These are phyloP conservation scores for Mikania micrantha DNA, from an alignment of 129 eudicot species.

Conservation along the genomic window DNA sequence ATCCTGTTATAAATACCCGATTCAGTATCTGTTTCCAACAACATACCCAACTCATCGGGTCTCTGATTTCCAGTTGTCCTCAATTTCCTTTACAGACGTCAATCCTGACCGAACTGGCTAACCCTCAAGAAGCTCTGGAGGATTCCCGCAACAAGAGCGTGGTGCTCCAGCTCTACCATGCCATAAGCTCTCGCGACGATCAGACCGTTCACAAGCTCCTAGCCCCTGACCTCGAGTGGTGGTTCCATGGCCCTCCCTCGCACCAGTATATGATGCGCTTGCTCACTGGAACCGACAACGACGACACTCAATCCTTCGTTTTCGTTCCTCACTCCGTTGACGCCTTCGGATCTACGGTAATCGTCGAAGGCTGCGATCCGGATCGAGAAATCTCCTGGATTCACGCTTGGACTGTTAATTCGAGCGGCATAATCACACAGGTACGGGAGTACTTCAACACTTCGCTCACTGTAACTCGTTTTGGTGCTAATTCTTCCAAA, in stretches of 20 bases:
- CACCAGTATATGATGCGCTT: constrained; percentile 96
- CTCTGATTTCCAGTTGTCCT: not conserved
- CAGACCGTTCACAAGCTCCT: constrained; percentile 56
- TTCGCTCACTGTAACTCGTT: constrained; percentile 62
- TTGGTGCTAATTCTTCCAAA: constrained; percentile 20
- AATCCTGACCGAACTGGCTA: constrained; percentile 63
- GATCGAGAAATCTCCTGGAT: constrained; percentile 68
- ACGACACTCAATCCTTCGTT: constrained; percentile 25
- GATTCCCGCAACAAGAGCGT: constrained; percentile 57
- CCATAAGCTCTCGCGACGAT: constrained; percentile 84
- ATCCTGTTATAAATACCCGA: constrained; percentile 19
- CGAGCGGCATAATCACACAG: constrained; percentile 82
- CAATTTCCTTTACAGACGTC: not conserved
- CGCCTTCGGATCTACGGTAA: constrained; percentile 73
- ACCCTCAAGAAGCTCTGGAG: constrained; percentile 73
- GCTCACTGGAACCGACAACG: constrained; percentile 61
- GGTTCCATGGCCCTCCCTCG: constrained; percentile 99
- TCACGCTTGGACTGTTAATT: constrained; percentile 93
- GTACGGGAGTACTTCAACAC: constrained; percentile 92
- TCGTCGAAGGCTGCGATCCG: constrained; percentile 81
- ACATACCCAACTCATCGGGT: constrained; percentile 7
- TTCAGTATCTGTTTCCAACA: not conserved
- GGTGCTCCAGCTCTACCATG: constrained; percentile 94
- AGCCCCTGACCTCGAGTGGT: constrained; percentile 97
- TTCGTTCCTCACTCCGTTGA: constrained; percentile 60